Evolutionary conservation across 2,329 filamentous ascomycete species (phyloP), one percentile per base, ranked within the genome.

Genomic region (Endocalyx cinctus): DNA sequence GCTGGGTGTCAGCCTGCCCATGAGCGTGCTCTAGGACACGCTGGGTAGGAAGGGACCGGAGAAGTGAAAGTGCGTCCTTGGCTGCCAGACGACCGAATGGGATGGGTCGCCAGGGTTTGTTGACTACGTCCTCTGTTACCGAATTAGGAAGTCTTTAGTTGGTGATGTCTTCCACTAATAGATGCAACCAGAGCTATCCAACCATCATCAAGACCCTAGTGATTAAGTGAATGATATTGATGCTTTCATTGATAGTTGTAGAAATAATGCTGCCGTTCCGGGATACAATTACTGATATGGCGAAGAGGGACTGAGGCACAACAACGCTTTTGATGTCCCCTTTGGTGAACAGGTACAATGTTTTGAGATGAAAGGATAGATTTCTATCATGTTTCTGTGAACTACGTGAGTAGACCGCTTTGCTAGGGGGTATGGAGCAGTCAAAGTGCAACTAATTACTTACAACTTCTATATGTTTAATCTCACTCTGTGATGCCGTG

Each of bases 101-200:
- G 2, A 57, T 29, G 0, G 55, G 51, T 3, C 54, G 43, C 54
- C 54, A 58, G 2, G 55, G 54, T 29, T 58, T 56, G 41, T 58
- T 58, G 8, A 43, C 34, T 0, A 31, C 10, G 26, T 58, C 54
- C 23, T 58, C 54, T 3, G 47, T 13, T 12, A 55, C 31, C 0
- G 52, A 47, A 2, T 37, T 39, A 0, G 34, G 28, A 2, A 51
- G 37, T 1, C 52, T 42, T 29, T 58, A 54, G 31, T 58, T 58
- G 8, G 52, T 40, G 5, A 57, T 40, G 17, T 52, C 42, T 16
- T 47, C 44, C 5, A 54, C 43, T 1, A 57, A 18, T 8, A 56
- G 44, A 27, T 54, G 51, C 6, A 53, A 5, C 55, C 55, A 58
- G 10, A 47, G 10, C 43, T 39, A 46, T 1, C 18, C 13, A 8